A percentile compares a stretch with the other conserved stretches of the same genome.
Evolutionary conservation across 306 rosid species (phyloP).

Genomic region (Adenanthera pavonina): DNA sequence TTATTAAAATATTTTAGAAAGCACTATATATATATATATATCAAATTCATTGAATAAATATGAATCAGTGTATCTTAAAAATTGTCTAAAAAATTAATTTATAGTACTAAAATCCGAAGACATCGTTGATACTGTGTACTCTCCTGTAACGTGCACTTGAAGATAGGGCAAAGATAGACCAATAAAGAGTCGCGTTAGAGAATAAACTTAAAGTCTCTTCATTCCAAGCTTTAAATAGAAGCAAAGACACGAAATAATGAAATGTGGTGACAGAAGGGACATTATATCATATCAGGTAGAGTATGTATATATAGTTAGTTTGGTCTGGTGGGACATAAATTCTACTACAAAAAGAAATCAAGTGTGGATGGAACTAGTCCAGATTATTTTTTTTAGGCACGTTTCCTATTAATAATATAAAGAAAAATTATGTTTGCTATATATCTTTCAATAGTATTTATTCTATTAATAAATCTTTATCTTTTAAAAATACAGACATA

Average conservation of each 20-base stretch:
- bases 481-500: too few species aligned
- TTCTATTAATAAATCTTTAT: too few species aligned
- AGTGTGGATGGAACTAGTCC: background rate
- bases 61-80: background rate
- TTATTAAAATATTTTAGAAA: too few species aligned
- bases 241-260: conserved; percentile 41
- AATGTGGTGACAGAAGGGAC: conserved; percentile 27
- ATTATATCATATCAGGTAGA: background rate
- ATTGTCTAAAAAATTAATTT: background rate
- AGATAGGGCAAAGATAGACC: conserved; percentile 23
- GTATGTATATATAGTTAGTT: conserved; percentile 34
- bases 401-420: background rate
- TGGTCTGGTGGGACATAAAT: conserved; percentile 41
- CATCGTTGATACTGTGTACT: background rate
- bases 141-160: conserved; percentile 23
- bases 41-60: background rate
- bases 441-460: background rate
- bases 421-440: background rate
- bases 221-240: conserved; percentile 40
- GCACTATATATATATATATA: too few species aligned
- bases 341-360: conserved; percentile 13
- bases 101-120: background rate
- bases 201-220: conserved; percentile 3
- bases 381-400: background rate
- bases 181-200: conserved; percentile 28